A percentile compares a stretch with the other conserved stretches of the same genome.
These are phyloP conservation scores for Prosopis cineraria DNA, from an alignment of 306 rosid species.

Conservation along the genomic window DNA sequence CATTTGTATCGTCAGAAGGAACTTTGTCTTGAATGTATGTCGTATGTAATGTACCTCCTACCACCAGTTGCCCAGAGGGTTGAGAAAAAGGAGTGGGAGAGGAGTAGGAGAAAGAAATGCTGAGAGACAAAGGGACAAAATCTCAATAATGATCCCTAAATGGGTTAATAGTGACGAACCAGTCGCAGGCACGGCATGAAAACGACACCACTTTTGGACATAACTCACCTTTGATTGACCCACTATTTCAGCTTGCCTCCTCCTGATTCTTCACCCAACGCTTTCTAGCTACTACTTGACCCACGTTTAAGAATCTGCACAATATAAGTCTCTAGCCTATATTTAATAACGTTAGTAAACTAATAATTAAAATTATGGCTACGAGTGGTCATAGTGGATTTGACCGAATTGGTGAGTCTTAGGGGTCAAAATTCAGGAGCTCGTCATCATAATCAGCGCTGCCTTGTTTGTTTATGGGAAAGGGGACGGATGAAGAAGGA, in stretches of 20 bases:
- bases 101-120: not conserved
- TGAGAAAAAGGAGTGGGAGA: not conserved
- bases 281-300: not conserved
- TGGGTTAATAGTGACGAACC: slow-evolving; percentile 31
- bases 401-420: not conserved
- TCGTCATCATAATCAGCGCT: not conserved
- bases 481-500: not conserved
- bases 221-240: not conserved
- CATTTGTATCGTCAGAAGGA: no score
- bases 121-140: slow-evolving; percentile 35
- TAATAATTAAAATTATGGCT: not conserved
- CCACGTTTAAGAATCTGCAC: not conserved
- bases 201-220: slow-evolving; percentile 5
- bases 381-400: not conserved
- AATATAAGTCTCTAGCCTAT: not conserved
- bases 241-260: not conserved
- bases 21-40: no score
- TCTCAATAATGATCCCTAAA: slow-evolving; percentile 36
- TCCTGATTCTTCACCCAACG: slow-evolving; percentile 1
- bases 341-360: not conserved
- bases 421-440: not conserved
- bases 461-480: not conserved
- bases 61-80: not conserved
- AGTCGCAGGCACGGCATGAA: slow-evolving; percentile 34
- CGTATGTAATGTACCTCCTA: no score